A percentile compares a stretch with the other conserved stretches of the same genome.
Conservation (phyloP, 441 rosid species). For the Bruguiera hainesii region DNA sequence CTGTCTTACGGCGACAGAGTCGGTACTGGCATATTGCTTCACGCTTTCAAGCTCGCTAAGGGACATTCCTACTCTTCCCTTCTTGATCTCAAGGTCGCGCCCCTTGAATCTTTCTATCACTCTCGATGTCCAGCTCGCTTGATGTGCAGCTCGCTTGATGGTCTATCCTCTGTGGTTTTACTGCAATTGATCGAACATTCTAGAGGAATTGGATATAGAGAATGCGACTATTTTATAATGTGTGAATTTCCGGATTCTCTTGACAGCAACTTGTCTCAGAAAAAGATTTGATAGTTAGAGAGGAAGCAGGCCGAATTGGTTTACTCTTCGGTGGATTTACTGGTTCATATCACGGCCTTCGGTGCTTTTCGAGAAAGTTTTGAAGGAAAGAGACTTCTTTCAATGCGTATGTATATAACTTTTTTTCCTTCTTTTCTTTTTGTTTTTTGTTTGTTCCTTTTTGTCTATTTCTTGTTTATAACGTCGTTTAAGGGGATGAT, state of each 20-base stretch:
- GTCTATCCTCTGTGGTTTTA: too few species aligned
- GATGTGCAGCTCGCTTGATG: too few species aligned
- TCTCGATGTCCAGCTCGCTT: too few species aligned
- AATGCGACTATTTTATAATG: too few species aligned
- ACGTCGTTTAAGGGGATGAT: slow-evolving; percentile 77
- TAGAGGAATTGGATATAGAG: too few species aligned
- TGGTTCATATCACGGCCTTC: slow-evolving; percentile 87
- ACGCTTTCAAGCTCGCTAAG: slow-evolving; percentile 94
- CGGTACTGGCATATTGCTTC: slow-evolving; percentile 88
- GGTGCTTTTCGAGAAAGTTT: slow-evolving; percentile 80
- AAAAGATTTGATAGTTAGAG: slow-evolving; percentile 93
- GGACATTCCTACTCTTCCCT: slow-evolving; percentile 84
- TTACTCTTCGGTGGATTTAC: slow-evolving; percentile 97
- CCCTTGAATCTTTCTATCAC: too few species aligned
- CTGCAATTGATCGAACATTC: too few species aligned
- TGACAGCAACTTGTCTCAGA: slow-evolving; percentile 98
- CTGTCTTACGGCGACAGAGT: slow-evolving; percentile 96
- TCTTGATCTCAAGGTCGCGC: slow-evolving; percentile 86
- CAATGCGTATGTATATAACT: slow-evolving; percentile 49
- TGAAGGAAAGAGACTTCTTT: slow-evolving; percentile 86
- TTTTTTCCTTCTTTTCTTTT: neutral
- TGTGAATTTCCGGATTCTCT: slow-evolving; percentile 10
- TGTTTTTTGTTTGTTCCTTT: slow-evolving; percentile 1
- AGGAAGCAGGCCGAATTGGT: slow-evolving; percentile 97
- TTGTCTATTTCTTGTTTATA: slow-evolving; percentile 38